A percentile compares a stretch with the other conserved stretches of the same genome.
Conservation (phyloP, 805 yeast genomes). For the Torulaspora microellipsoides region DNA sequence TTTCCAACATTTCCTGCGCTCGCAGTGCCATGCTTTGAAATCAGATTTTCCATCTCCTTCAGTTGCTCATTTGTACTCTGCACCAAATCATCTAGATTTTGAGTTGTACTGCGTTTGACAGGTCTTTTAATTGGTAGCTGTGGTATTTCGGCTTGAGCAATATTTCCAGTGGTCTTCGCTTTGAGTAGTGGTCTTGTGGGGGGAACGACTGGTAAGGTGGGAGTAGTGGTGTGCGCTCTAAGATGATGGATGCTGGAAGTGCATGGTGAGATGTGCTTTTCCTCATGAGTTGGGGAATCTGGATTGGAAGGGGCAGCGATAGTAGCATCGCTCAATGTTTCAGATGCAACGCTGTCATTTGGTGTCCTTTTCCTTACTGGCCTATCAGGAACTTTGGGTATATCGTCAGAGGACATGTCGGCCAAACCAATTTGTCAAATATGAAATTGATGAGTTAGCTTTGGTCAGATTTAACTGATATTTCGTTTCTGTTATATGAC, state of each 20-base stretch:
- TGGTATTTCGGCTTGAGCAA: constrained; percentile 6
- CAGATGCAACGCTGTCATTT: neutral
- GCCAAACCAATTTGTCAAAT: neutral
- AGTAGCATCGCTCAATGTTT: neutral
- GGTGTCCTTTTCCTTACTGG: constrained; percentile 19
- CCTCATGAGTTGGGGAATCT: neutral
- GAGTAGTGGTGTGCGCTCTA: constrained; percentile 7
- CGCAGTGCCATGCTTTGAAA: constrained; percentile 1
- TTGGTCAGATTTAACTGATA: no score
- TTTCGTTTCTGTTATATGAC: no score
- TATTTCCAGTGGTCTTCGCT: constrained; percentile 3
- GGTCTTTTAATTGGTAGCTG: constrained; percentile 10
- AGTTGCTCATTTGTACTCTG: constrained; percentile 13
- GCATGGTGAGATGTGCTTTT: constrained; percentile 12
- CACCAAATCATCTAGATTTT: constrained; percentile 11
- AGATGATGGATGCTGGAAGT: constrained; percentile 22
- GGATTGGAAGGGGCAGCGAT: no score
- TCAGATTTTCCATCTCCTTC: constrained; percentile 12
- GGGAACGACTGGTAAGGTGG: constrained; percentile 11
- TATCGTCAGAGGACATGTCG: constrained; percentile 14
- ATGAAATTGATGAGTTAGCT: no score
- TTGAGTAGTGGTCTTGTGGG: constrained; percentile 8
- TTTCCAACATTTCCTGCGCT: neutral
- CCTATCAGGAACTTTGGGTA: constrained; percentile 33
- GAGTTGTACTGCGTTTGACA: constrained; percentile 8